A percentile compares a stretch with the other conserved stretches of the same genome.
Conservation (phyloP, 2,329 filamentous ascomycete species). For the Tricladium varicosporioides region DNA sequence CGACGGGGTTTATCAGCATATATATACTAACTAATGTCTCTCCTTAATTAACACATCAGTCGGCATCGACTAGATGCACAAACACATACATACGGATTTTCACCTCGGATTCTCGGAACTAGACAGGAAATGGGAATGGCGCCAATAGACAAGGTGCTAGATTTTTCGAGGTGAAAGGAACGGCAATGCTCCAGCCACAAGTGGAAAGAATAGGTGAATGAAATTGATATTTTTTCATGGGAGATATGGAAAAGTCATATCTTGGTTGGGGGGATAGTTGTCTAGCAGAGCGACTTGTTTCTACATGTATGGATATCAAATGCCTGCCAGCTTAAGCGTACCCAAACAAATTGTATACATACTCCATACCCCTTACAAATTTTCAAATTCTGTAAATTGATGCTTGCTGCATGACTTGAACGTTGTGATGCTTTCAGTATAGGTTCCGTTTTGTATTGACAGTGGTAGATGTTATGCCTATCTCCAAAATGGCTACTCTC, state of each 20-base stretch:
- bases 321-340: neutral
- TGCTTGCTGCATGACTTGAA: neutral
- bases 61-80: slow-evolving; percentile 3
- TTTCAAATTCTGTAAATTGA: neutral
- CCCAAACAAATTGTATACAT: neutral
- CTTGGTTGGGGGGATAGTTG: neutral
- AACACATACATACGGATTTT: neutral
- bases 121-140: too few species aligned
- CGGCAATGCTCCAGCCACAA: neutral
- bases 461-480: too few species aligned
- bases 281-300: neutral
- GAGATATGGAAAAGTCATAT: neutral
- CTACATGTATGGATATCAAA: too few species aligned
- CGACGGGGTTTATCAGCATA: slow-evolving; percentile 13
- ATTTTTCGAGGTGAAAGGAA: neutral
- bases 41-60: slow-evolving; percentile 18
- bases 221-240: neutral
- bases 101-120: neutral
- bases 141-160: too few species aligned
- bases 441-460: too few species aligned
- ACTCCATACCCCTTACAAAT: neutral
- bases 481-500: too few species aligned
- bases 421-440: too few species aligned
- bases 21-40: slow-evolving; percentile 27
- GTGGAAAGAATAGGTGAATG: neutral